Evolutionary conservation across 768 basidiomycete genomes (phyloP).

Genomic region (Mycena rebaudengoi): DNA sequence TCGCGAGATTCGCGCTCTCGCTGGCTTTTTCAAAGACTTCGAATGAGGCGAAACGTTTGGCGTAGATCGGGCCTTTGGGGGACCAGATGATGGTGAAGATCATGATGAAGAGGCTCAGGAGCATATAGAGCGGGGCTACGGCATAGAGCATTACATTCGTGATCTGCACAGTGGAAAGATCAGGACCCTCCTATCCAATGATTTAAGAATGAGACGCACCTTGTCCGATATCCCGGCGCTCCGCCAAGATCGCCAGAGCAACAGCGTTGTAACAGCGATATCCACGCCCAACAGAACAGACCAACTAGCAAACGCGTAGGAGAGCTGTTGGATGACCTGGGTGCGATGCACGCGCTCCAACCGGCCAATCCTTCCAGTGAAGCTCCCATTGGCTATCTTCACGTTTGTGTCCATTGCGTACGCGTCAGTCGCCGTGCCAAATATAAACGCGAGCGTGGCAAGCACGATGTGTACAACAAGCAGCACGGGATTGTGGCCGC

Average conservation of each 20-base stretch:
- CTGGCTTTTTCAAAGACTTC: neutral
- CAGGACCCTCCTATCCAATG: too few relatives aligned
- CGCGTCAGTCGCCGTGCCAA: constrained; percentile 21
- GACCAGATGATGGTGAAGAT: constrained; percentile 27
- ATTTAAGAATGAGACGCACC: neutral
- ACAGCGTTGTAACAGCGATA: constrained; percentile 10
- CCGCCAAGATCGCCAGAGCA: constrained; percentile 15
- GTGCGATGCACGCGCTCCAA: neutral
- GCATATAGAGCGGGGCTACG: constrained; percentile 17
- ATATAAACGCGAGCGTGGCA: constrained; percentile 16
- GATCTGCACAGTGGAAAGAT: too few relatives aligned
- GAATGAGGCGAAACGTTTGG: neutral
- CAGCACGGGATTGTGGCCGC: constrained; percentile 15
- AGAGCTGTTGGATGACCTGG: neutral
- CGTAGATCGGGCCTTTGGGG: neutral
- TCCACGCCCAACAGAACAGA: constrained; percentile 19
- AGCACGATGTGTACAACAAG: constrained; percentile 14
- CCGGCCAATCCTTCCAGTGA: too few relatives aligned
- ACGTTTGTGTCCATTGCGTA: constrained; percentile 13
- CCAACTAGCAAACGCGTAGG: constrained; percentile 11
- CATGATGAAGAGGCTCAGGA: constrained; percentile 11
- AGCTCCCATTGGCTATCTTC: neutral
- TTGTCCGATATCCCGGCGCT: constrained; percentile 17
- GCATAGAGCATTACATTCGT: constrained; percentile 13
- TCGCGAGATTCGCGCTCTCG: constrained; percentile 20